These are phyloP conservation scores for Diaporthe caulivora DNA, from an alignment of 2,329 filamentous ascomycete genomes.

Conservation along the genomic window DNA sequence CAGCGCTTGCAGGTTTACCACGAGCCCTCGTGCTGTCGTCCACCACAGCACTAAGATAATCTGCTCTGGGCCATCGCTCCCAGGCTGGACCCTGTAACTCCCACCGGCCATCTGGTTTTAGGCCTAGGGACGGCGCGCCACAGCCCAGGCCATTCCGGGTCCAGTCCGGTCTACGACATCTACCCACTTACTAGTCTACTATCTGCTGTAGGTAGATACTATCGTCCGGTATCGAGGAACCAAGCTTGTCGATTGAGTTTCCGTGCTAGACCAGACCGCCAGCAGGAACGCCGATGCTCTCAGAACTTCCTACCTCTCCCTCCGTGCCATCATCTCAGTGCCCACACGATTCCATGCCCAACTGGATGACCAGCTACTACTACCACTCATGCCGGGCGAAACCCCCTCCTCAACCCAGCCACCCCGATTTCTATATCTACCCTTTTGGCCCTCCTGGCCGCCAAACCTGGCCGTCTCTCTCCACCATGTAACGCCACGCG, in stretches of 20 bases:
- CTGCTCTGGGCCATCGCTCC: neutral
- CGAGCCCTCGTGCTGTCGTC: conserved; percentile 3
- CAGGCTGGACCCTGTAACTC: conserved; percentile 25
- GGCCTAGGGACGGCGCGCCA: conserved; percentile 33
- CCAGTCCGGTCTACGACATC: neutral
- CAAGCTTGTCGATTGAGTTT: neutral
- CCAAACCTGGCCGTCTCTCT: neutral
- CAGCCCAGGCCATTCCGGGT: conserved; percentile 19
- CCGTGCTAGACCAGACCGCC: no score
- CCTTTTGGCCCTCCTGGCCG: neutral
- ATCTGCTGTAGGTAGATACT: neutral
- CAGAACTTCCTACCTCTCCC: neutral
- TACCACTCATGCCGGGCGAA: neutral
- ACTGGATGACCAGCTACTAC: no score
- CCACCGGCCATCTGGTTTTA: conserved; percentile 29
- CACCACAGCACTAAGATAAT: no score
- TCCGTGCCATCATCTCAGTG: neutral
- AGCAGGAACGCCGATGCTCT: neutral
- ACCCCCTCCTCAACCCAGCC: neutral
- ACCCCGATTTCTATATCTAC: neutral
- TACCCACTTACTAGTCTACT: neutral
- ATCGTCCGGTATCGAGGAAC: neutral
- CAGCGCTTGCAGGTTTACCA: conserved; percentile 13
- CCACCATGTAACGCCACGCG: conserved; percentile 25
- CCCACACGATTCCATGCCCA: no score